These are phyloP conservation scores for Royoungia palumana DNA, from an alignment of 768 basidiomycete genomes.

Conservation along the genomic window DNA sequence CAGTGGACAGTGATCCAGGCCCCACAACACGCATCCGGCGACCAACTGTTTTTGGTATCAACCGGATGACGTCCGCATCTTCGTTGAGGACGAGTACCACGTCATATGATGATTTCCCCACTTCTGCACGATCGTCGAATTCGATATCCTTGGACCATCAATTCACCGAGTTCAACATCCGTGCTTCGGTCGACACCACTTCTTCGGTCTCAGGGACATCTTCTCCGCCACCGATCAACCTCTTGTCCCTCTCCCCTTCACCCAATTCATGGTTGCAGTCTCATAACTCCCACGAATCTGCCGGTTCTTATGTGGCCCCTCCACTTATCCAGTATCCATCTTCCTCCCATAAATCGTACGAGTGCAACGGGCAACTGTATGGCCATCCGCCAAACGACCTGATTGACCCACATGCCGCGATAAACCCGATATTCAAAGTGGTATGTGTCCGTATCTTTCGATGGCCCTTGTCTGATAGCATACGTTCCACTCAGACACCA, in stretches of 20 bases:
- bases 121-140: constrained; percentile 75
- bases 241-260: constrained; percentile 67
- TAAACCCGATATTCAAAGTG: constrained; percentile 90
- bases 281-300: constrained; percentile 40
- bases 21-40: constrained; percentile 65
- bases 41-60: constrained; percentile 61
- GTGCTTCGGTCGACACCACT: constrained; percentile 62
- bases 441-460: constrained; percentile 45
- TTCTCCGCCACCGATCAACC: constrained; percentile 75
- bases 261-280: constrained; percentile 54
- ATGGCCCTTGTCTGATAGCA: constrained; percentile 6
- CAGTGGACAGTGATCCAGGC: constrained; percentile 85
- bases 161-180: constrained; percentile 71
- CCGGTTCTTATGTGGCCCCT: constrained; percentile 36
- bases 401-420: constrained; percentile 60
- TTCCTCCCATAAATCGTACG: constrained; percentile 43
- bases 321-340: constrained; percentile 38
- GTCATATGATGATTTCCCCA: constrained; percentile 68
- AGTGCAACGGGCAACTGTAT: constrained; percentile 47
- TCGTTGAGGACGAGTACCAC: constrained; percentile 57
- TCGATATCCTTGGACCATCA: constrained; percentile 76
- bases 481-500: constrained; percentile 43
- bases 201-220: constrained; percentile 58
- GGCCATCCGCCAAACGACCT: constrained; percentile 62
- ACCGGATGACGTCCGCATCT: constrained; percentile 72